Base-by-base conservation (phyloP, 129 eudicot genomes). In the Erigeron canadensis region DNA sequence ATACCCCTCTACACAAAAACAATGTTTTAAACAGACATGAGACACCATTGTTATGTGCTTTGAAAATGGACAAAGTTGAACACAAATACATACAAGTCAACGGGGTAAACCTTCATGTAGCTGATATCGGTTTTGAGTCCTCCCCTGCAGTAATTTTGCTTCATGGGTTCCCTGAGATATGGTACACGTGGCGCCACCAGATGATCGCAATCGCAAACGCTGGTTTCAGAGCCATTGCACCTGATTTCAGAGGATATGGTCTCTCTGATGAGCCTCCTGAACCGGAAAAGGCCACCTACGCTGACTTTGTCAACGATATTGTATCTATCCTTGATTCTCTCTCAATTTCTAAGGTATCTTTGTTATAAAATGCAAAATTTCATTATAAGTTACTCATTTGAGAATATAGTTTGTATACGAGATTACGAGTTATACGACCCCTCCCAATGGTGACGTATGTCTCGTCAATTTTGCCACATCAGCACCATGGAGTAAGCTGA, bases 151-250 rank as follows among this genome's bases (percentile, higher is more conserved):
- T 55, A 3, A 55, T 55, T 55, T 55, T 55, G 11, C 61, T 55
- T 16, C 61, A 55, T 10, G 61, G 61, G 10, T 55, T 55, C 34
- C 61, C 61, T 7, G 61, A 55, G 61, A 55, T 55, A 16, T 55
- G 61, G 62, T 56, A 56, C 62, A 56, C 5, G 1, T 56, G 62
- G 82, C 82, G 82, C 7, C 62, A 79, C 77, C 82, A 79, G 63
- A 79, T 79, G 82, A 38, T 40, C 47, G 69, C 69, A 15, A 39
- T 72, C 12, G 78, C 82, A 18, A 8, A 65, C 12, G 78, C 82
- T 6, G 82, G 82, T 0, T 79, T 22, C 69, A 65, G 63, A 57
- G 82, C 74, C 6, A 57, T 79, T 10, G 78, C 73, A 10, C 65
- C 70, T 5, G 77, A 78, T 48, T 72, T 39, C 23, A 72, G 82